A percentile compares a stretch with the other conserved stretches of the same genome.
Conservation (phyloP, 345 rosid species). For the Pseudoturritis turrita region DNA sequence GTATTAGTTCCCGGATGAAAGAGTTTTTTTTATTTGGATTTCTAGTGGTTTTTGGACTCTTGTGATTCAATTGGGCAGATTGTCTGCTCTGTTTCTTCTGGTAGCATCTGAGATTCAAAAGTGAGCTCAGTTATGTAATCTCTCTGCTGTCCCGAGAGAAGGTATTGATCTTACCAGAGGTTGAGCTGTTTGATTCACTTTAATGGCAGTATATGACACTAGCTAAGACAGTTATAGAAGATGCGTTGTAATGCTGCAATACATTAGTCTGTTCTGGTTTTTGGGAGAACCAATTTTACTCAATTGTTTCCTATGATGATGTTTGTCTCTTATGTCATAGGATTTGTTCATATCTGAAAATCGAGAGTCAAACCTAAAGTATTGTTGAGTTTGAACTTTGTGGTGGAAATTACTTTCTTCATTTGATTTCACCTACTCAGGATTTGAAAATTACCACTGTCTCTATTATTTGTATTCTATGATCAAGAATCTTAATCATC, state of each 20-base stretch:
- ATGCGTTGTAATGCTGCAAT: not conserved
- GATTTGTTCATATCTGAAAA: not conserved
- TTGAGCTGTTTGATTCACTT: not conserved
- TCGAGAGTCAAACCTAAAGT: not conserved
- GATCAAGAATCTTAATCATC: conserved; percentile 10
- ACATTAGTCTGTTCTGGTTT: not conserved
- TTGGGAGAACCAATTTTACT: not conserved
- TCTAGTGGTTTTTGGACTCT: not conserved
- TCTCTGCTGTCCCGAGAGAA: not conserved
- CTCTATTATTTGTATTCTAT: not conserved
- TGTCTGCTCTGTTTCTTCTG: not conserved
- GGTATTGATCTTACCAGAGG: not conserved
- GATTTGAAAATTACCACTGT: not conserved
- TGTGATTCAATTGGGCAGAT: not conserved
- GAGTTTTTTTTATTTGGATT: not conserved
- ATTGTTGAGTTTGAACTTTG: not conserved
- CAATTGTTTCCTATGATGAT: not conserved
- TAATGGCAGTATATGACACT: not conserved
- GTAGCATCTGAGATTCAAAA: not conserved
- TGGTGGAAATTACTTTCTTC: not conserved
- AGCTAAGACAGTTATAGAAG: not conserved
- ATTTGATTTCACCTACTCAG: not conserved
- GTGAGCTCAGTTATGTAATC: not conserved
- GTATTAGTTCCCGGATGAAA: not conserved
- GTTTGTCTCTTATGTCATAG: not conserved